Base-by-base conservation (phyloP, 352 stramenopile genomes). In the Blastocystis sp. region DNA sequence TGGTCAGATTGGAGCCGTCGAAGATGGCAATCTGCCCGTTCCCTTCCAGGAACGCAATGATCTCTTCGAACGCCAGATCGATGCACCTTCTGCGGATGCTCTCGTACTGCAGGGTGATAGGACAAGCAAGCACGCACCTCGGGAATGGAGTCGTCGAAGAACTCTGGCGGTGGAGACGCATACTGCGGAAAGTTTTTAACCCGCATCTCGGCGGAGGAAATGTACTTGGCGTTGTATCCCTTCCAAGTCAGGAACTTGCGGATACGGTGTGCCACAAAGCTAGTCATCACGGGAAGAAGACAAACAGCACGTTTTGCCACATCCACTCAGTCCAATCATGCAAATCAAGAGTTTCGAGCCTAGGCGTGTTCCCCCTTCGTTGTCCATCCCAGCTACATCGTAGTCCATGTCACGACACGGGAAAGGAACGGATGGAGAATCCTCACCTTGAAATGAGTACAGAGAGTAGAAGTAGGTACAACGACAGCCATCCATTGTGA, bases 161-260 rank as follows among this genome's bases (percentile, higher is more conserved):
- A 88, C 60, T 88, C 78, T 1, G 78, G 64, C 2, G 62, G 62
- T 19, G 68, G 64, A 77, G 68, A 76, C 52, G 78, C 78, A 78
- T 64, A 88, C n/a, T 88, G 57, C 2, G 78, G 78, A 9, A 77
- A 77, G 24, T 78, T n/a, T 17, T 64, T 74, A 1, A 62, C 38
- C 1, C 78, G 62, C 14, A 61, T 52, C 52, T 88, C 78, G 17
- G 64, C 68, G 34, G 45, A 76, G 17, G 78, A 54, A 43, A 88
- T 79, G 21, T 78, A 28, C 78, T 88, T 76, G 9, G 64, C 64
- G 28, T 79, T 76, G 68, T 88, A 88, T 10, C 78, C 78, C 68
- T 88, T 88, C 78, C 78, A 88, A 59, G 64, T 88, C 19, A 88
- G 42, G 63, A 88, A 88, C 52, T 79, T 76, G 7, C 61, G 64